Percentiles rank a stretch among this genome's conserved stretches.
Evolutionary conservation across 1,139 yeast genomes (phyloP).

Genomic region (Yamadazyma spencermartinsiae): DNA sequence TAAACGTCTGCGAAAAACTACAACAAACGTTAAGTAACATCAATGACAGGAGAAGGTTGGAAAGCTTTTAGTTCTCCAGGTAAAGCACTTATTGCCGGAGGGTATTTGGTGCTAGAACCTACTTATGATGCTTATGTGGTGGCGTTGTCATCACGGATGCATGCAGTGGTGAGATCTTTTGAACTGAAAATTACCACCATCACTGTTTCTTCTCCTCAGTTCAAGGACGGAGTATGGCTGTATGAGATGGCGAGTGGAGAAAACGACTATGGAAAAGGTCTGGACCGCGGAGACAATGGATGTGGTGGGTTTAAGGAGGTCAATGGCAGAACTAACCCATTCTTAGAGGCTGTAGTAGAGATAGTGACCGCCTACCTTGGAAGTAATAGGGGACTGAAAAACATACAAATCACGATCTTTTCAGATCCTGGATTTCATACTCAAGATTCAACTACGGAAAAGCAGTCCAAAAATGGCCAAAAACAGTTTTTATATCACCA

Average conservation of each 20-base stretch:
- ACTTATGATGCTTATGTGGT: constrained; percentile 74
- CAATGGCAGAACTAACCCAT: constrained; percentile 59
- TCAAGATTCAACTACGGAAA: constrained; percentile 47
- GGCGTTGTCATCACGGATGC: constrained; percentile 89
- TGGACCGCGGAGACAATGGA: too few relatives aligned
- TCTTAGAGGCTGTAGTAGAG: constrained; percentile 62
- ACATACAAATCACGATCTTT: constrained; percentile 58
- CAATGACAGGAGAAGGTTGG: too few relatives aligned
- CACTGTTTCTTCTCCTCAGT: constrained; percentile 67
- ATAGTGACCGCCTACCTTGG: constrained; percentile 55
- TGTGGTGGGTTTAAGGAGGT: constrained; percentile 29
- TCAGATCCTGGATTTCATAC: constrained; percentile 94
- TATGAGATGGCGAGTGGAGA: constrained; percentile 42
- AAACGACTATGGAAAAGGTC: too few relatives aligned
- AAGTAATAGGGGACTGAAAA: constrained; percentile 18
- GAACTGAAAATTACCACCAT: constrained; percentile 3
- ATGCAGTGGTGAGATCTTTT: constrained; percentile 52
- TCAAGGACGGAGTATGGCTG: constrained; percentile 66
- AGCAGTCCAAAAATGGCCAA: constrained; percentile 30
- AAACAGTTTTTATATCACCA: constrained; percentile 61
- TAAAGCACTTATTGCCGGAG: constrained; percentile 91
- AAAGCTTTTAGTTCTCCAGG: constrained; percentile 88
- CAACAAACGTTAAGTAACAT: neutral
- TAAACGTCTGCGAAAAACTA: too few relatives aligned
- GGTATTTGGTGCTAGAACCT: constrained; percentile 86